Evolutionary conservation across 1,139 yeast species (phyloP).

Genomic region (Blastobotrys aristatus): DNA sequence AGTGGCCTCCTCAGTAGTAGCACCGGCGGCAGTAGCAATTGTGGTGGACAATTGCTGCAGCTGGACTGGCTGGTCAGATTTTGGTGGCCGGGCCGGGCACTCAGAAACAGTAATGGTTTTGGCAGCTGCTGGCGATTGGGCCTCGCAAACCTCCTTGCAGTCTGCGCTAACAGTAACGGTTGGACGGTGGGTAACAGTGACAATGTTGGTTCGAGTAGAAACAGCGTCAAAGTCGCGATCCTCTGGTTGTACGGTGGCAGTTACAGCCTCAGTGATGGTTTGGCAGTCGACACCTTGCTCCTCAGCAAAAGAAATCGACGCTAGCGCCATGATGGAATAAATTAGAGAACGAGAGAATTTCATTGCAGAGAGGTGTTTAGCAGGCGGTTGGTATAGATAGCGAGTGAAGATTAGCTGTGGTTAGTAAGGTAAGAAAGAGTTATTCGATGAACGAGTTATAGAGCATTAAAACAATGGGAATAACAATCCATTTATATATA

Average conservation of each 20-base stretch:
- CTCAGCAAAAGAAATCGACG: background rate
- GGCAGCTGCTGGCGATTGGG: background rate
- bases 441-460: no score
- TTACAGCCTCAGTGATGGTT: background rate
- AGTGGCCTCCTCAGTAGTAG: background rate
- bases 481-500: no score
- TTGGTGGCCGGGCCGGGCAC: background rate
- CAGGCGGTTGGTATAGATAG: background rate
- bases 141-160: background rate
- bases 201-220: background rate
- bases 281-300: background rate
- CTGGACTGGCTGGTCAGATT: no score
- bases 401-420: background rate
- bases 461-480: no score
- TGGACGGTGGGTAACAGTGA: background rate
- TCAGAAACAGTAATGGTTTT: background rate
- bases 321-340: background rate
- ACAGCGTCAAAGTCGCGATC: no score
- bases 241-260: background rate
- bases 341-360: background rate
- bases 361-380: background rate
- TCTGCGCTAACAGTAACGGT: background rate
- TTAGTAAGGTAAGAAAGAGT: no score
- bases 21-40: background rate
- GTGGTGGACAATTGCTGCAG: no score